phyloP scores from a whole-genome alignment of 306 rosid genomes.

The Vigna nakashimae region DNA sequence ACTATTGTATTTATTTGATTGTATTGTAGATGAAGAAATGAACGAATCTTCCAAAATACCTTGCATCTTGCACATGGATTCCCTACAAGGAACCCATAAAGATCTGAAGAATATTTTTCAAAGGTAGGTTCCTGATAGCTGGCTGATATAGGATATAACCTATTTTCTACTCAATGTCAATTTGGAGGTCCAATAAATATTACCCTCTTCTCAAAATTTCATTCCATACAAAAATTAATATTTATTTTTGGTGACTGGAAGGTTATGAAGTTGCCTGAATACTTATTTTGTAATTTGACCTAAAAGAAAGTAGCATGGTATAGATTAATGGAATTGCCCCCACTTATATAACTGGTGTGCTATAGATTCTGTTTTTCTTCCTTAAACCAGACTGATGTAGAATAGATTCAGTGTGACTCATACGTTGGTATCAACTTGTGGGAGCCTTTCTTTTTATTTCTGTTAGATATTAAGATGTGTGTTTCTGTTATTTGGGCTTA shows the following conservation, averaged over 20 bases:
- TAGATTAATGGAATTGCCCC: no score
- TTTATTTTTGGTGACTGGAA: slow-evolving; percentile 5
- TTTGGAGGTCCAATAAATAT: slow-evolving; percentile 8
- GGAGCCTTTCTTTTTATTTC: neutral
- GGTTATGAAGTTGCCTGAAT: neutral
- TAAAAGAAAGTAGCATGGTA: no score
- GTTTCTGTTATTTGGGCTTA: no score
- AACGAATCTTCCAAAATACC: slow-evolving; percentile 59
- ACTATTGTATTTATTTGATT: slow-evolving; percentile 38
- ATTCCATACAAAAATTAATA: slow-evolving; percentile 8
- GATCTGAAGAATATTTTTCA: slow-evolving; percentile 68
- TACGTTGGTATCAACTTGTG: neutral
- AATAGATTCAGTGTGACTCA: neutral
- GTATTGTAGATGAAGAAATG: slow-evolving; percentile 56
- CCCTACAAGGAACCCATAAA: slow-evolving; percentile 72
- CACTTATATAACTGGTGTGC: no score
- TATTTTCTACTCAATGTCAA: slow-evolving; percentile 23
- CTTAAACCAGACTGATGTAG: no score
- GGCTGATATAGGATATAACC: slow-evolving; percentile 17
- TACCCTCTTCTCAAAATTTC: slow-evolving; percentile 5
- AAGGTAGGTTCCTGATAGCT: slow-evolving; percentile 57
- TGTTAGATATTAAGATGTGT: no score
- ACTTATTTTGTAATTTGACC: neutral
- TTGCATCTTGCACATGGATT: slow-evolving; percentile 86
- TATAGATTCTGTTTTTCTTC: no score